Evolutionary conservation across 1,284 basidiomycete genomes (phyloP), one percentile per base, ranked within the genome.

Genomic region (Ustilago cynodontis): DNA sequence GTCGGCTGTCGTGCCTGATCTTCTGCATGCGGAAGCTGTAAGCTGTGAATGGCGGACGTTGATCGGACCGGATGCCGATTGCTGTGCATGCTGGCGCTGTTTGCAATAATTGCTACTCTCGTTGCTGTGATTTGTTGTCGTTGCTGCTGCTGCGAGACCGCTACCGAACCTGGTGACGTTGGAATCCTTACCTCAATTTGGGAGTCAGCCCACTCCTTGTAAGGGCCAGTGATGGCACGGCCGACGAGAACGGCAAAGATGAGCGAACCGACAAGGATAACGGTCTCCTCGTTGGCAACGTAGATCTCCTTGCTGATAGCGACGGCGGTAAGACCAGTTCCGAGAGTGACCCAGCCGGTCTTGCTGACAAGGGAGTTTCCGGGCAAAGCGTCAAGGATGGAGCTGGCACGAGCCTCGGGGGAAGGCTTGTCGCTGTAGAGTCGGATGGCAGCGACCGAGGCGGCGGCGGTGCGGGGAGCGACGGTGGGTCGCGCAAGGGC

Each of bases 271-370:
- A 93, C 95, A 60, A 92, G 77, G 70, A 88, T 86, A 49, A 87
- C 86, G 11, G 85, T 82, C 78, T 86, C 85, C 88, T 98, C 95
- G 88, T 98, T 98, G 85, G 96, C 91, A 70, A 99, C 96, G 87
- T 98, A 98, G 65, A 98, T 91, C 88, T 99, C 96, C 87, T 95
- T 93, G 43, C 94, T 97, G 88, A 98, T 95, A 86, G 95, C 95
- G 22, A 94, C 91, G 29, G 95, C 96, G 71, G 92, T 89, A 71
- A 94, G 89, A 86, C 94, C 95, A 43, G 94, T 93, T 84, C 94
- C 94, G 73, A 98, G 91, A 84, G 97, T 89, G 84, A 95, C 92
- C 75, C 93, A 91, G 77, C 94, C 94, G 10, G 87, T 96, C 90
- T 98, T 98, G 87, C 94, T 94, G 88, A 96, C 90, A 87, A 98